Percentiles rank a stretch among this genome's conserved stretches.
phyloP scores from a whole-genome alignment of 1,284 basidiomycete species.

The Coriolopsis trogii region DNA sequence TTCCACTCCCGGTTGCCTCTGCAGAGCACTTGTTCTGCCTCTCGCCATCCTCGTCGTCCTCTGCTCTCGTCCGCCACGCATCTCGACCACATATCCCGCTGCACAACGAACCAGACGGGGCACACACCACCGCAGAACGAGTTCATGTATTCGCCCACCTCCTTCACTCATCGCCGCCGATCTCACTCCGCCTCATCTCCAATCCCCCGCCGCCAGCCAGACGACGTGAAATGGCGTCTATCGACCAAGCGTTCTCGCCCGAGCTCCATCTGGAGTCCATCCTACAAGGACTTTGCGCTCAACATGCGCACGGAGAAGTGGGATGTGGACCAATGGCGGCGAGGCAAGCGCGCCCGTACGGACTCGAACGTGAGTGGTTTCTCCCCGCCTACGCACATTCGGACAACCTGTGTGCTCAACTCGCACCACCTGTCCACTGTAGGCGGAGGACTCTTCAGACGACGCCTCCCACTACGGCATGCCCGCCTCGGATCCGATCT shows the following conservation, averaged over 20 bases:
- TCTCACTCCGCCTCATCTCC: conserved; percentile 58
- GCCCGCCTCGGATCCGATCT: conserved; percentile 15
- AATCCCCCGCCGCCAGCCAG: conserved; percentile 39
- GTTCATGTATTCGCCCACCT: conserved; percentile 44
- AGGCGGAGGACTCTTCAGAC: conserved; percentile 15
- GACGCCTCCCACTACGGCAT: conserved; percentile 7
- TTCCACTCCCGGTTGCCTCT: conserved; percentile 9
- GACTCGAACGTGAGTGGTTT: conserved; percentile 46
- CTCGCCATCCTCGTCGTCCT: conserved; percentile 3
- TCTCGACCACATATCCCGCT: too few species aligned
- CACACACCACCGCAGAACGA: neutral
- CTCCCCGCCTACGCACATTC: neutral
- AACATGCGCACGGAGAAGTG: conserved; percentile 43
- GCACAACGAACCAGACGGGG: too few species aligned
- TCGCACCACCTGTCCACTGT: neutral
- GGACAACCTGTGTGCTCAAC: neutral
- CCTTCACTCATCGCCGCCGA: conserved; percentile 48
- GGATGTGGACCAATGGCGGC: conserved; percentile 55
- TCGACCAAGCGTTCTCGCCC: conserved; percentile 52
- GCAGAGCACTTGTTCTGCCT: neutral
- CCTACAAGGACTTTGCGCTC: conserved; percentile 39
- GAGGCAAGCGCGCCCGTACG: conserved; percentile 54
- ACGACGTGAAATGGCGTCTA: conserved; percentile 41
- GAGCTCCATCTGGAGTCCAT: conserved; percentile 37
- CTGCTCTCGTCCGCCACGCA: neutral